Percentiles rank a stretch among this genome's conserved stretches.
Evolutionary conservation across 495 filamentous ascomycete species (phyloP).

Genomic region (Penicillium paradoxum): DNA sequence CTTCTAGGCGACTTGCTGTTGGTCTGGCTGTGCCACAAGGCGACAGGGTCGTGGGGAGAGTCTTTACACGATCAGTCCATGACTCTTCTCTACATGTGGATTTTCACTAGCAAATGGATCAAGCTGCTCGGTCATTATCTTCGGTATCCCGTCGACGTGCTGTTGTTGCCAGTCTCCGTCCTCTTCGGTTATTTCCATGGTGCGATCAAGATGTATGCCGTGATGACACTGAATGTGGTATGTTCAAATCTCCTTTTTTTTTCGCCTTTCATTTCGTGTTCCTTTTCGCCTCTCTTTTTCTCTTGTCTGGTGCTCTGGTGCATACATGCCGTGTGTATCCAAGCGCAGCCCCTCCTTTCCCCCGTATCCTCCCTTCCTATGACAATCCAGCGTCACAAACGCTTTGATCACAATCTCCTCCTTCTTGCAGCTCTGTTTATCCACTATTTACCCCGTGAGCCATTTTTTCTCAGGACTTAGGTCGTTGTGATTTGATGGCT

Average conservation of each 20-base stretch:
- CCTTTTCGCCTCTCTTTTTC: slow-evolving; percentile 3
- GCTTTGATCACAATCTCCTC: slow-evolving; percentile 28
- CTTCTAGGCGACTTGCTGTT: slow-evolving; percentile 60
- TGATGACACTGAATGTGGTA: slow-evolving; percentile 66
- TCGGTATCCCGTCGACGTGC: slow-evolving; percentile 62
- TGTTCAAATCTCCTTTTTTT: slow-evolving; percentile 26
- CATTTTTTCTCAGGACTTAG: slow-evolving; percentile 1
- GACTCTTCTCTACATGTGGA: slow-evolving; percentile 49
- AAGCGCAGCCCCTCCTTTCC: slow-evolving; percentile 11
- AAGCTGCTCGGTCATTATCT: slow-evolving; percentile 71
- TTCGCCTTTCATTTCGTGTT: slow-evolving; percentile 3
- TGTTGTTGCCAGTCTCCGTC: slow-evolving; percentile 67
- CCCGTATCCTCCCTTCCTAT: slow-evolving; percentile 13
- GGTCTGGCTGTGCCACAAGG: slow-evolving; percentile 47
- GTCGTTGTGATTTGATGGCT: not conserved
- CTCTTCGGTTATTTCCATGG: slow-evolving; percentile 76
- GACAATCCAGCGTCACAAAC: slow-evolving; percentile 18
- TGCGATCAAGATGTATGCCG: slow-evolving; percentile 70
- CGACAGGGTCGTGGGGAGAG: slow-evolving; percentile 41
- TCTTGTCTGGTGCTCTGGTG: not conserved
- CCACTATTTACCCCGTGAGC: slow-evolving; percentile 19
- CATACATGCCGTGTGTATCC: slow-evolving; percentile 2
- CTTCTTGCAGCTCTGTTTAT: slow-evolving; percentile 21
- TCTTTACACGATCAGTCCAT: slow-evolving; percentile 42
- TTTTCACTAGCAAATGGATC: slow-evolving; percentile 71